A percentile compares a stretch with the other conserved stretches of the same genome.
These are phyloP conservation scores for Aspergillus nanangensis DNA, from an alignment of 495 filamentous ascomycete genomes.

Conservation along the genomic window DNA sequence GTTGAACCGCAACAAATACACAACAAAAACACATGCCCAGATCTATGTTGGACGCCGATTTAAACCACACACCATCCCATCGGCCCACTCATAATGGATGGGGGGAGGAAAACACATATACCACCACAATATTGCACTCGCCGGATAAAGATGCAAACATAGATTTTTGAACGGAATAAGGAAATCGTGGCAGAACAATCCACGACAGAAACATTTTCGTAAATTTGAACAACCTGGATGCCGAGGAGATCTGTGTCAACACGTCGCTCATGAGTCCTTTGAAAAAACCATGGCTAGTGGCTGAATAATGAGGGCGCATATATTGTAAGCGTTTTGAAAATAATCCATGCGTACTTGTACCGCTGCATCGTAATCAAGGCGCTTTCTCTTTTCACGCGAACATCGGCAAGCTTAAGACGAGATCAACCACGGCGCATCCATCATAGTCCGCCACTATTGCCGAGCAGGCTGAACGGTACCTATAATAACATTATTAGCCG, in stretches of 20 bases:
- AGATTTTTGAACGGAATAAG: constrained; percentile 12
- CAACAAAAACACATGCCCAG: constrained; percentile 40
- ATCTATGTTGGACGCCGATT: constrained; percentile 46
- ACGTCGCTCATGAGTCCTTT: background rate
- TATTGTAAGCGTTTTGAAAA: too few species aligned
- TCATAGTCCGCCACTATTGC: constrained; percentile 27
- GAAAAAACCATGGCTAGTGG: background rate
- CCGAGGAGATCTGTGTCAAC: background rate
- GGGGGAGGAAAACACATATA: constrained; percentile 22
- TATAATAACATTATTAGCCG: constrained; percentile 9
- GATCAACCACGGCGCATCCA: constrained; percentile 5
- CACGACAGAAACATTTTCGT: constrained; percentile 15
- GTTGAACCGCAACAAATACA: constrained; percentile 14
- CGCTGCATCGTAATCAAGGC: too few species aligned
- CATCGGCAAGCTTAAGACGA: constrained; percentile 1
- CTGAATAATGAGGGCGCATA: too few species aligned
- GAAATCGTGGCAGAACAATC: constrained; percentile 8
- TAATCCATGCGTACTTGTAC: too few species aligned
- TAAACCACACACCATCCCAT: constrained; percentile 38
- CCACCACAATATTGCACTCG: constrained; percentile 27
- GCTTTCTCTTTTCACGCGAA: constrained; percentile 2
- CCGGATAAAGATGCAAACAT: constrained; percentile 33
- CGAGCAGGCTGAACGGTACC: constrained; percentile 43
- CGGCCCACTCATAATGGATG: constrained; percentile 31
- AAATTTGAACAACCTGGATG: constrained; percentile 6